phyloP scores from a whole-genome alignment of 2,329 filamentous ascomycete species.

The Fusarium sacchari region DNA sequence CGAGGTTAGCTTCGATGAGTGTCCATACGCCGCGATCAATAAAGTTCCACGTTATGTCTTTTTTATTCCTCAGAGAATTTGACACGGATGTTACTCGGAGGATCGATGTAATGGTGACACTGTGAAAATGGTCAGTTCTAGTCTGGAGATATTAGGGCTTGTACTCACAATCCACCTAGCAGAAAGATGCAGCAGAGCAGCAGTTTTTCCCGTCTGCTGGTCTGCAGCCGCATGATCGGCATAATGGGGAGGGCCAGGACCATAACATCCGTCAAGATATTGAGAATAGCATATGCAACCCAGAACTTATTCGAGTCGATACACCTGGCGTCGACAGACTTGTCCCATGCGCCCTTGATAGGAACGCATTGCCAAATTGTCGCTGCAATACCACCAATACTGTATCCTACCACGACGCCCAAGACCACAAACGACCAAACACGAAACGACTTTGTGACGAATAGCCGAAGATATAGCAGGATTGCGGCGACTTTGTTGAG shows the following conservation, averaged over 20 bases:
- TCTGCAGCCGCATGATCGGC: not conserved
- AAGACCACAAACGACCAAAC: not conserved
- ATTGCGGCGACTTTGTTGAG: not conserved
- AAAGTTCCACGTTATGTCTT: not conserved
- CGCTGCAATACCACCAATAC: not conserved
- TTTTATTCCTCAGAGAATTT: not conserved
- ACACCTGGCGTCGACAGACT: not conserved
- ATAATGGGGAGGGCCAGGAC: not conserved
- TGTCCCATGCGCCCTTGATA: not conserved
- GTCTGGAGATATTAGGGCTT: accelerated
- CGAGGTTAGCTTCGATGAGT: not conserved
- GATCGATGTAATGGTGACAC: not conserved
- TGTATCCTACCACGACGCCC: not conserved
- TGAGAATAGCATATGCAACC: not conserved
- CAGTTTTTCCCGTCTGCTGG: not conserved
- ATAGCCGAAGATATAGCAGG: not conserved
- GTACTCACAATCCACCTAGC: not conserved
- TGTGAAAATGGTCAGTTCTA: not conserved
- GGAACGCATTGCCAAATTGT: not conserved
- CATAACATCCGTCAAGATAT: not conserved
- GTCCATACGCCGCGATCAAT: not conserved
- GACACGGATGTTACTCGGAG: not conserved
- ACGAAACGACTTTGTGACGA: not conserved
- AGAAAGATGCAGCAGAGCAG: not conserved
- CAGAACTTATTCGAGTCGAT: slow-evolving; percentile 3